phyloP scores from a whole-genome alignment of 164 flowering plant genomes.

The Chloranthus sessilifolius region DNA sequence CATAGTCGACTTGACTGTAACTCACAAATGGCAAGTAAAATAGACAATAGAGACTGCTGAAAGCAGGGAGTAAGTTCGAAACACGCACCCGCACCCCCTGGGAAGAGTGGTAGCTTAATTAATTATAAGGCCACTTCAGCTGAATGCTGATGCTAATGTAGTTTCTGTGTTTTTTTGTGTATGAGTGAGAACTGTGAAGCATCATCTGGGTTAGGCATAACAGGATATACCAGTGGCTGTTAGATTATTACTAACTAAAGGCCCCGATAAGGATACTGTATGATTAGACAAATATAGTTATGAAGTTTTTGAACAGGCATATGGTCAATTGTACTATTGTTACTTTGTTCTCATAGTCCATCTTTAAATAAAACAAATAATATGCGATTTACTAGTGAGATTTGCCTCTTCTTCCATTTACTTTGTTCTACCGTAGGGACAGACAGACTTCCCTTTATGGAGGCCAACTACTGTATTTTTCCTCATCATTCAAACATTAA shows the following conservation, averaged over 20 bases:
- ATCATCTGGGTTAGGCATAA: conserved; percentile 11
- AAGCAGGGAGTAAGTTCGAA: conserved; percentile 12
- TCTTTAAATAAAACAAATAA: background rate
- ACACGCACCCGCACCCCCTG: too few relatives aligned
- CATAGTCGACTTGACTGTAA: conserved; percentile 16
- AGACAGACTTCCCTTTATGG: too few relatives aligned
- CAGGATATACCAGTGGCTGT: conserved; percentile 9
- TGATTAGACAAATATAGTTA: too few relatives aligned
- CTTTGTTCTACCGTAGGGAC: too few relatives aligned
- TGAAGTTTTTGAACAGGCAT: too few relatives aligned
- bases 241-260: conserved; percentile 9
- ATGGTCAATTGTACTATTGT: too few relatives aligned
- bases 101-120: background rate
- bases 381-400: too few relatives aligned
- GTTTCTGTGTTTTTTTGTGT: conserved; percentile 4
- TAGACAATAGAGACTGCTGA: conserved; percentile 11
- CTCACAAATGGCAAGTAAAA: conserved; percentile 13
- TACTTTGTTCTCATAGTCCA: too few relatives aligned
- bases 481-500: too few relatives aligned
- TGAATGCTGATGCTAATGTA: conserved; percentile 9
- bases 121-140: conserved; percentile 12
- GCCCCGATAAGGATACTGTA: conserved; percentile 1
- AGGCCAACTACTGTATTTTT: too few relatives aligned
- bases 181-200: conserved; percentile 15
- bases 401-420: too few relatives aligned